phyloP scores from a whole-genome alignment of 2,329 filamentous ascomycete species.

The Fusarium sp. region DNA sequence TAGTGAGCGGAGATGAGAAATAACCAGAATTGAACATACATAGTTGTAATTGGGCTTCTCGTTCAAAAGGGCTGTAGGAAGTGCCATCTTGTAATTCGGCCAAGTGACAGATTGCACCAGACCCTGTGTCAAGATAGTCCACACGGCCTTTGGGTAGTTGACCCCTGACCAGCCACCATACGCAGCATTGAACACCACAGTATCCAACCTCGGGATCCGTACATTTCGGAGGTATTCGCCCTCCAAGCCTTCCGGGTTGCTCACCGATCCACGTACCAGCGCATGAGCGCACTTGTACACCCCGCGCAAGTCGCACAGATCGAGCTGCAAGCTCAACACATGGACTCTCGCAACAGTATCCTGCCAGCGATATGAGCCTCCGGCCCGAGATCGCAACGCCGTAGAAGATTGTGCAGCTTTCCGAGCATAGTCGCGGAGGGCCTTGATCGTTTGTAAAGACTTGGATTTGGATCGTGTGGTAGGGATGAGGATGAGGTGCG shows the following conservation, averaged over 20 bases:
- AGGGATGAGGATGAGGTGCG: constrained; percentile 82
- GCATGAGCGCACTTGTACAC: constrained; percentile 64
- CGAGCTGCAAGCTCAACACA: constrained; percentile 69
- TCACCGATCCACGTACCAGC: constrained; percentile 60
- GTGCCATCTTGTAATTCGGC: constrained; percentile 80
- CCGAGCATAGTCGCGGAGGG: constrained; percentile 71
- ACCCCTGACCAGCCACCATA: constrained; percentile 89
- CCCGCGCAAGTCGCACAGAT: constrained; percentile 69
- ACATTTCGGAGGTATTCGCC: constrained; percentile 58
- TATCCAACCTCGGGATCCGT: constrained; percentile 78
- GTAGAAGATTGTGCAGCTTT: constrained; percentile 57
- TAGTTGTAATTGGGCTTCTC: constrained; percentile 54
- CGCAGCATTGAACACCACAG: constrained; percentile 87
- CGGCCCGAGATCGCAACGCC: constrained; percentile 55
- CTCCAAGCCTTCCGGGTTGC: constrained; percentile 58
- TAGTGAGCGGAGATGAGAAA: neutral
- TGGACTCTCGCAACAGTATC: constrained; percentile 66
- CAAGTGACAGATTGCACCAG: constrained; percentile 78
- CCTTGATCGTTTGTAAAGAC: constrained; percentile 76
- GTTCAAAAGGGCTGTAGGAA: constrained; percentile 61
- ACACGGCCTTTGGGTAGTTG: constrained; percentile 73
- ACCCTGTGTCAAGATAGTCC: constrained; percentile 68
- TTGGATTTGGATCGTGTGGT: constrained; percentile 85
- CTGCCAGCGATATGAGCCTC: constrained; percentile 52
- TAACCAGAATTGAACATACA: constrained; percentile 42